phyloP scores from a whole-genome alignment of 352 stramenopile species.

The Globisporangium cystogenes region DNA sequence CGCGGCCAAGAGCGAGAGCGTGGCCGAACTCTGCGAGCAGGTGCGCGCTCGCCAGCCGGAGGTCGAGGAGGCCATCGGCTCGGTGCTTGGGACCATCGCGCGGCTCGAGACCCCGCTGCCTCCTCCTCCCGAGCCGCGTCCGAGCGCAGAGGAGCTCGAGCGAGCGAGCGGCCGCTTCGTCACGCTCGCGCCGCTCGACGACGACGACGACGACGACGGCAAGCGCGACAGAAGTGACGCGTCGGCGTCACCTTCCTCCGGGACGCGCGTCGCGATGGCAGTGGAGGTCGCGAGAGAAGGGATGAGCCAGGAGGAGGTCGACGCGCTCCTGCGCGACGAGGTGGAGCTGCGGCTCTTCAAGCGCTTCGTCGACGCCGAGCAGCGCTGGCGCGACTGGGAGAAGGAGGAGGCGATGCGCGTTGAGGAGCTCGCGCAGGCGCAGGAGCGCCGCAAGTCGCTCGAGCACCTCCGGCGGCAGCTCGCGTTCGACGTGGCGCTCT shows the following conservation, averaged over 20 bases:
- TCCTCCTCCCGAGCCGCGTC: constrained; percentile 24
- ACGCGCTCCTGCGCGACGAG: constrained; percentile 32
- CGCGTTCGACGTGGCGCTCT: constrained; percentile 39
- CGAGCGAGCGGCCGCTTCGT: constrained; percentile 31
- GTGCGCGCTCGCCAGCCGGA: constrained; percentile 25
- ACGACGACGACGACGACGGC: constrained; percentile 15
- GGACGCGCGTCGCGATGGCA: constrained; percentile 1
- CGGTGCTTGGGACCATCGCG: constrained; percentile 22
- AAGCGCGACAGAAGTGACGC: neutral
- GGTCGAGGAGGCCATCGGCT: constrained; percentile 23
- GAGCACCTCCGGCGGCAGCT: constrained; percentile 25
- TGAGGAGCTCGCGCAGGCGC: constrained; percentile 29
- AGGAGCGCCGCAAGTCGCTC: constrained; percentile 17
- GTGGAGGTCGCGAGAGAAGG: constrained; percentile 6
- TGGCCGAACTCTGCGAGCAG: constrained; percentile 25
- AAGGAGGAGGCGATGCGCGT: constrained; percentile 27
- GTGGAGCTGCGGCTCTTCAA: constrained; percentile 40
- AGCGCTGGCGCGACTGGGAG: constrained; percentile 46
- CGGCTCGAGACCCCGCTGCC: constrained; percentile 18
- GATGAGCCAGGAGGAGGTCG: constrained; percentile 10
- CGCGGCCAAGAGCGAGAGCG: constrained; percentile 23
- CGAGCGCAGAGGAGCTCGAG: constrained; percentile 29
- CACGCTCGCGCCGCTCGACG: constrained; percentile 17
- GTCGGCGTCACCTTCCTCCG: neutral
- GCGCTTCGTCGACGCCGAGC: constrained; percentile 31